Conservation (phyloP, 2,329 filamentous ascomycete genomes). For the Didymosphaeria variabile region DNA sequence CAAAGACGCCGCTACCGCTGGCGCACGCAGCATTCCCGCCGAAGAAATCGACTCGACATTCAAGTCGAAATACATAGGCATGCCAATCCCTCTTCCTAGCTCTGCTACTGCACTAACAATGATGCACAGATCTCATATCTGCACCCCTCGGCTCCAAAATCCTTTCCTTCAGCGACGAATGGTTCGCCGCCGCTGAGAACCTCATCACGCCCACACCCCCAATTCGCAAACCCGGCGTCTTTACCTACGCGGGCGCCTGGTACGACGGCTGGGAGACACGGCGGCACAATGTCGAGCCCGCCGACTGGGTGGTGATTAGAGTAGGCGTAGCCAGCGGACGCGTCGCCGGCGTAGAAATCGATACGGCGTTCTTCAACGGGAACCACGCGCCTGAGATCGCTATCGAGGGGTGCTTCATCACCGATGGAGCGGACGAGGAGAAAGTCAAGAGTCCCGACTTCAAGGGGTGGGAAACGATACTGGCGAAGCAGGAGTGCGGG, state of each 20-base stretch:
- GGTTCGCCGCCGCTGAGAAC: slow-evolving; percentile 67
- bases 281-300: slow-evolving; percentile 65
- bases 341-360: slow-evolving; percentile 78
- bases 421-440: slow-evolving; percentile 65
- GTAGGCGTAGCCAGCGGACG: slow-evolving; percentile 73
- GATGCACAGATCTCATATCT: slow-evolving; percentile 60
- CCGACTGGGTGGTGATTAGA: slow-evolving; percentile 68
- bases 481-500: slow-evolving; percentile 75
- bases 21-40: slow-evolving; percentile 52
- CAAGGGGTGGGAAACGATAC: slow-evolving; percentile 73
- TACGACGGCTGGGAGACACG: slow-evolving; percentile 73
- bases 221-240: slow-evolving; percentile 65
- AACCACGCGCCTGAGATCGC: slow-evolving; percentile 84
- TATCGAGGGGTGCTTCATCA: slow-evolving; percentile 76
- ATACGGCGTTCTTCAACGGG: slow-evolving; percentile 83
- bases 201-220: slow-evolving; percentile 66
- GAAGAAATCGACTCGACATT: slow-evolving; percentile 64
- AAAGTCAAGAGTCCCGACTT: slow-evolving; percentile 62
- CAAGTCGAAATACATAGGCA: slow-evolving; percentile 63
- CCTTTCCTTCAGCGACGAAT: slow-evolving; percentile 67
- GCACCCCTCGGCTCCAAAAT: slow-evolving; percentile 61
- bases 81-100: not conserved
- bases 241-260: slow-evolving; percentile 69
- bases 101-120: not conserved
- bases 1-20: slow-evolving; percentile 34